Evolutionary conservation across 345 rosid genomes (phyloP), one percentile per base, ranked within the genome.

Genomic region (Trapa incisa): DNA sequence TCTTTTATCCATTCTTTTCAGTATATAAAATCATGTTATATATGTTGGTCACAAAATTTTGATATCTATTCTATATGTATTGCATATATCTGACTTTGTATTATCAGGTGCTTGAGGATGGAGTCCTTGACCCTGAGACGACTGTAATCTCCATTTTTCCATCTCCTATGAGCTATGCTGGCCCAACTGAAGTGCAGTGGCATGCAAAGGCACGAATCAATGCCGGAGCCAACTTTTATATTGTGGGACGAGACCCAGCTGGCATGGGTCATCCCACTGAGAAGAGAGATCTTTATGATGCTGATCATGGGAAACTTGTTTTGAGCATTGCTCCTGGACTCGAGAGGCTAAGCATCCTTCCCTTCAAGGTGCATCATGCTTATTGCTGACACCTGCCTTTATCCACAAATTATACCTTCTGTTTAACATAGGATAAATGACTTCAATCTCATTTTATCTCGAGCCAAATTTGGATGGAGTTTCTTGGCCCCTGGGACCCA

Each of bases 101-200:
- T 9, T 9, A 3, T 50, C 78, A 92, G 98, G 98, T 93, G 71
- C 79, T 93, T 70, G 96, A 90, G 78, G 98, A 88, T 14, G 98
- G 98, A 47, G 29, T 22, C 29, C 29, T 22, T 22, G 29, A 22
- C 29, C 29, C 29, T 22, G 29, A 22, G 29, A 22, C 29, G 29
- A 22, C 29, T 22, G 29, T 22, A 22, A 22, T 22, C 29, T 22
- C 29, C 29, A 22, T 22, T 68, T 93, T 93, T 77, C 98, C 98
- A 3, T 93, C 98, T 62, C 98, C 98, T 12, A 93, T 93, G 98
- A 97, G 85, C 75, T 93, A 93, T 72, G 97, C 96, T 60, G 98
- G 98, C 70, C 98, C 98, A 35, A 93, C 98, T 0, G 98, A 93
- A 84, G 98, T 93, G 73, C 98, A 93, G 76, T 93, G 98, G 98